A percentile compares a stretch with the other conserved stretches of the same genome.
These are phyloP conservation scores for Megacollybia marginata DNA, from an alignment of 768 basidiomycete genomes.

Conservation along the genomic window DNA sequence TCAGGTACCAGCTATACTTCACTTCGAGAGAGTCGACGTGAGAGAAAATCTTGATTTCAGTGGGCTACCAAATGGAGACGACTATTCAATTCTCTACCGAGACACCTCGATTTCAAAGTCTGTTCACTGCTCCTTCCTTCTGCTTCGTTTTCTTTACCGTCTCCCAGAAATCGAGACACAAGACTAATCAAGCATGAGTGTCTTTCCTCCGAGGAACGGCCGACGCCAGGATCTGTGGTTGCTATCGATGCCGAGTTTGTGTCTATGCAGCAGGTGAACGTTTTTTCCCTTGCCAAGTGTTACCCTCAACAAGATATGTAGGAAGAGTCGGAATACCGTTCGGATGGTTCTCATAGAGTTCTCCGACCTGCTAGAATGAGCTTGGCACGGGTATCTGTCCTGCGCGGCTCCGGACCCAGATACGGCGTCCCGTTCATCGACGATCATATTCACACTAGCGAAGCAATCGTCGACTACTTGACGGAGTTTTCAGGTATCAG, in stretches of 20 bases:
- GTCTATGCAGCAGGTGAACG: conserved; percentile 79
- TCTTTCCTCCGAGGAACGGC: conserved; percentile 67
- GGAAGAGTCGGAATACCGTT: conserved; percentile 94
- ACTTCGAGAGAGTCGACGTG: conserved; percentile 72
- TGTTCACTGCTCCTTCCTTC: background rate
- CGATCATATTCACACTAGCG: conserved; percentile 96
- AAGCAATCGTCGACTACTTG: conserved; percentile 90
- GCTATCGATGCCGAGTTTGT: conserved; percentile 99
- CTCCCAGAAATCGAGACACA: conserved; percentile 65
- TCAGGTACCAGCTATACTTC: conserved; percentile 84
- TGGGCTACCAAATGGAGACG: conserved; percentile 56
- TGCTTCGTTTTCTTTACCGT: background rate
- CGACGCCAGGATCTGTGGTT: conserved; percentile 78
- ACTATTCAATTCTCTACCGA: conserved; percentile 67
- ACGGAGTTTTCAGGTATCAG: conserved; percentile 96
- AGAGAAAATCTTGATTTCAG: conserved; percentile 52
- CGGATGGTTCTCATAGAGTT: conserved; percentile 91
- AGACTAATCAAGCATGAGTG: conserved; percentile 71
- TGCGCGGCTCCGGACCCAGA: conserved; percentile 77
- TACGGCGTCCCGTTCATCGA: conserved; percentile 92
- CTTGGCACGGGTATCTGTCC: conserved; percentile 88
- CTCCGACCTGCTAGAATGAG: conserved; percentile 87
- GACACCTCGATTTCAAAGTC: conserved; percentile 82
- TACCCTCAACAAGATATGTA: conserved; percentile 18
- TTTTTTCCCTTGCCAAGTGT: background rate